Percentiles rank a stretch among this genome's conserved stretches.
phyloP scores from a whole-genome alignment of 352 stramenopile genomes.

The Phytophthora colocasiae region DNA sequence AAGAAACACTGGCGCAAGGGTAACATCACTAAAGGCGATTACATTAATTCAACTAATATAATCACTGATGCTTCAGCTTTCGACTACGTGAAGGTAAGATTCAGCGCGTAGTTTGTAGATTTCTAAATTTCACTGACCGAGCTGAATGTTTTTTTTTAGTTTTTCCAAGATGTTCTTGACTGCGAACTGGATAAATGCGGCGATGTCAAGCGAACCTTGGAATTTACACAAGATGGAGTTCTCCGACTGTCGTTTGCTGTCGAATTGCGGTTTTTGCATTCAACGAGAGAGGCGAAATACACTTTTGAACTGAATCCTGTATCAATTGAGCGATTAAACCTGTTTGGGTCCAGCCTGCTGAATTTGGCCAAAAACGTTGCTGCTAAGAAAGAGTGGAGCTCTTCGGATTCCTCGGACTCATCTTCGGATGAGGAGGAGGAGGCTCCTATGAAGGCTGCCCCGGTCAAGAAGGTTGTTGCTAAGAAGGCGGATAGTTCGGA shows the following conservation, averaged over 20 bases:
- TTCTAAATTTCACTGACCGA: background rate
- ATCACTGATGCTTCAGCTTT: conserved; percentile 4
- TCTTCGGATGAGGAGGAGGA: too few relatives aligned
- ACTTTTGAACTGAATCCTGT: too few relatives aligned
- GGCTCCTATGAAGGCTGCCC: too few relatives aligned
- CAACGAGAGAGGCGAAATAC: background rate
- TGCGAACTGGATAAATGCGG: conserved; percentile 1
- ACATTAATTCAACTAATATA: conserved; percentile 17
- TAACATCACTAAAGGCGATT: conserved; percentile 10
- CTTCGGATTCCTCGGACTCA: too few relatives aligned
- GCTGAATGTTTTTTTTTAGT: conserved; percentile 12
- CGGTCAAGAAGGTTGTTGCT: too few relatives aligned
- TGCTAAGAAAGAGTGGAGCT: too few relatives aligned
- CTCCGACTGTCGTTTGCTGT: background rate
- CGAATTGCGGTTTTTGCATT: conserved; percentile 10
- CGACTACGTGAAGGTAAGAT: conserved; percentile 25
- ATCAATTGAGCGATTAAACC: too few relatives aligned
- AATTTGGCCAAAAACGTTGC: too few relatives aligned
- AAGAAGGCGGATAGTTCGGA: too few relatives aligned
- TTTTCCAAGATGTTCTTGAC: conserved; percentile 22
- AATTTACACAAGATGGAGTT: background rate
- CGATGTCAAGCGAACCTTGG: conserved; percentile 14
- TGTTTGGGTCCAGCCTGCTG: too few relatives aligned
- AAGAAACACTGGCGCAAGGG: conserved; percentile 30
- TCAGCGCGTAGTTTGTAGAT: too few relatives aligned